Base-by-base conservation (phyloP, 2,329 filamentous ascomycete genomes). In the Sarocladiaceae sp. region DNA sequence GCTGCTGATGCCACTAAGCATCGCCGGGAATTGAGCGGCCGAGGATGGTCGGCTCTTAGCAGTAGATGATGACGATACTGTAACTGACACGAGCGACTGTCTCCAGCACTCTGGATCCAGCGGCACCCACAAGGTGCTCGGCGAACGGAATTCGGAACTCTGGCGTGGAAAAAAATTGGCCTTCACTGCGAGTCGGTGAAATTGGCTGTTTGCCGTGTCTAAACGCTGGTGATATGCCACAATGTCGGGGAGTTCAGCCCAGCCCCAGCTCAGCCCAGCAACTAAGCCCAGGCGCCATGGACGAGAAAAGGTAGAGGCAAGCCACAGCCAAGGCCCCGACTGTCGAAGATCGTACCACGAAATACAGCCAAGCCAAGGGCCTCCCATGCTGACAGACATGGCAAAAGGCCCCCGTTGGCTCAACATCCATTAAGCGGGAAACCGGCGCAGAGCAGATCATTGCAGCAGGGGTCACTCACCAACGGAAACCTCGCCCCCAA, bases 291-390 rank as follows among this genome's bases (percentile, higher is more conserved):
- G 37, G 37, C 37, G 37, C 37, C 18, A 41, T 41, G 19, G 10
- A 27, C 23, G 19, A 39, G 34, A 39, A 19, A 35, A 19, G 33
- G 21, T 21, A 39, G 19, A 39, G 37, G 19, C 37, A 18, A 41
- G 37, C 23, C 37, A 19, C 23, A 12, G 37, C 37, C 37, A 41
- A 41, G 37, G n/a, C 21, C 37, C 21, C n/a, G 23, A 41, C 37
- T 41, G 21, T 27, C 23, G 23, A 41, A 41, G 37, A 41, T 41
- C 37, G 37, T 41, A 41, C 37, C 37, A 41, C 24, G 23, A 41
- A 41, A n/a, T 21, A 12, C n/a, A 29, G 37, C 37, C 37, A 41
- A 29, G 34, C n/a, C 34, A 39, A 21, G 34, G 20, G 13, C 34
- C 19, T 39, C n/a, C n/a, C n/a, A n/a, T n/a, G n/a, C n/a, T n/a